Conservation (phyloP, 768 basidiomycete species). For the Suillus americanus region DNA sequence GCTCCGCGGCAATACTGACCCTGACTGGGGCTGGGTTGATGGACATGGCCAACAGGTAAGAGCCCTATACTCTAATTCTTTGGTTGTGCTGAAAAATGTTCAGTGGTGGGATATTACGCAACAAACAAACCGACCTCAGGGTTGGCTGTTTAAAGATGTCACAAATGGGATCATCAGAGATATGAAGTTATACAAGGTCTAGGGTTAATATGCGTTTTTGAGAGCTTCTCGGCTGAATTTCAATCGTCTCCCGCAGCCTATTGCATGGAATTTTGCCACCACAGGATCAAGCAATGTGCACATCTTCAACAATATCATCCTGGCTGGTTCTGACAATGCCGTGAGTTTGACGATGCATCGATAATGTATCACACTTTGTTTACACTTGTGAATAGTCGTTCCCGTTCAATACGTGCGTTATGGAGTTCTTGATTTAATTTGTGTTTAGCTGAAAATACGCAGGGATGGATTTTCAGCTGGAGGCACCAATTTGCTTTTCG, state of each 20-base stretch:
- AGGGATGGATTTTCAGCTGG: slow-evolving; percentile 50
- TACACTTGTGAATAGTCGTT: slow-evolving; percentile 38
- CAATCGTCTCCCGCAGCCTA: slow-evolving; percentile 36
- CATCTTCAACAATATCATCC: slow-evolving; percentile 53
- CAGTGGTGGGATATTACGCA: slow-evolving; percentile 61
- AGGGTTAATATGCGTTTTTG: not conserved
- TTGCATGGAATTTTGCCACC: slow-evolving; percentile 60
- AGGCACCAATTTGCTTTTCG: slow-evolving; percentile 57
- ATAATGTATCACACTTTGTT: not conserved
- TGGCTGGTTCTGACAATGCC: slow-evolving; percentile 47
- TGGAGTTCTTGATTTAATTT: slow-evolving; percentile 1
- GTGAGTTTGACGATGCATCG: slow-evolving; percentile 1
- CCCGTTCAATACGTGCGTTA: slow-evolving; percentile 59
- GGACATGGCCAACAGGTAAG: slow-evolving; percentile 54
- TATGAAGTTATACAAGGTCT: slow-evolving; percentile 57
- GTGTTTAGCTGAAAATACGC: not conserved
- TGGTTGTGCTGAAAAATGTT: not conserved
- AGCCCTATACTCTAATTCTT: not conserved
- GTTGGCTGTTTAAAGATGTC: slow-evolving; percentile 53
- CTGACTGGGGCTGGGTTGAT: slow-evolving; percentile 66
- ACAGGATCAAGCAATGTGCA: slow-evolving; percentile 50
- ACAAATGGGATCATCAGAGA: slow-evolving; percentile 52
- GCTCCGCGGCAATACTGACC: slow-evolving; percentile 51
- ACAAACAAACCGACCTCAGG: slow-evolving; percentile 55
- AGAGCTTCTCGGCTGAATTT: slow-evolving; percentile 2